Evolutionary conservation across 129 eudicot species (phyloP).

Genomic region (Mikania micrantha): DNA sequence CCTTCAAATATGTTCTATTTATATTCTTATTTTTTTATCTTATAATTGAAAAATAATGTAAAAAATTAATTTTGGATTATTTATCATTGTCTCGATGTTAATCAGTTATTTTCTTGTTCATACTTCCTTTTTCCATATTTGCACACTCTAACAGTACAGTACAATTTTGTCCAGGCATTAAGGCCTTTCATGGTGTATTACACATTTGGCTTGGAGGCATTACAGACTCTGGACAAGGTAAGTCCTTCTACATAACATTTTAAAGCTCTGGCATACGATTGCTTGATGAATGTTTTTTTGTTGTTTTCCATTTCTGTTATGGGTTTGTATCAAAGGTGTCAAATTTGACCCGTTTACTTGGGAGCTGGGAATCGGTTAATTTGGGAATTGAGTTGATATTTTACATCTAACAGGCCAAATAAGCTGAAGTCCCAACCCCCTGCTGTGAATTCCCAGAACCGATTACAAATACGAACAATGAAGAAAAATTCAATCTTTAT

Average conservation of each 20-base stretch:
- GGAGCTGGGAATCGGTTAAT: neutral
- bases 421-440: no score
- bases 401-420: neutral
- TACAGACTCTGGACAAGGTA: conserved; percentile 55
- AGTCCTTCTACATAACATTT: neutral
- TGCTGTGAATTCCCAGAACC: no score
- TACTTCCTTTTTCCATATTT: neutral
- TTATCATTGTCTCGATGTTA: neutral
- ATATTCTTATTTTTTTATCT: neutral
- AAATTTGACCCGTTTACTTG: neutral
- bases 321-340: neutral
- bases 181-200: conserved; percentile 68
- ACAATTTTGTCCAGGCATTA: conserved; percentile 38
- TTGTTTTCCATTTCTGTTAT: neutral
- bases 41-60: neutral
- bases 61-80: neutral
- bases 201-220: conserved; percentile 56
- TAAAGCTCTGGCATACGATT: conserved; percentile 4
- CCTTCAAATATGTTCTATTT: conserved; percentile 11
- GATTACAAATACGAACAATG: no score
- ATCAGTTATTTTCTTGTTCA: neutral
- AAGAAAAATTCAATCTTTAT: no score
- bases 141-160: neutral
- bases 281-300: neutral
- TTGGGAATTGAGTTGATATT: neutral